phyloP scores from a whole-genome alignment of 192 early-diverging fungal species.

The Backusella tarrabulga region DNA sequence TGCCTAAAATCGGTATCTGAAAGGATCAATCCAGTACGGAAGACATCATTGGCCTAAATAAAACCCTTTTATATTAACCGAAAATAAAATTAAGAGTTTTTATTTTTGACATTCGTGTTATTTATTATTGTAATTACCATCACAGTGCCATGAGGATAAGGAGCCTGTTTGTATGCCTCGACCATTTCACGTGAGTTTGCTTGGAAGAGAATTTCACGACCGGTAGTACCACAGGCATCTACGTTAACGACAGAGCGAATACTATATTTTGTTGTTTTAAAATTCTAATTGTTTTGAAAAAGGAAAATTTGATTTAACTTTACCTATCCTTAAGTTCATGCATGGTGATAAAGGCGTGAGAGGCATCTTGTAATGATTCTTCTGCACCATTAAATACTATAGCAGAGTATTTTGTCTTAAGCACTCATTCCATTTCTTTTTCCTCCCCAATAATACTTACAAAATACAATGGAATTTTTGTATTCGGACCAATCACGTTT shows the following conservation, averaged over 20 bases:
- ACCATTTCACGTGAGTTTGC: constrained; percentile 67
- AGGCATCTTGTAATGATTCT: constrained; percentile 74
- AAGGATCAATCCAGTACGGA: constrained; percentile 58
- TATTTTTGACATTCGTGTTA: neutral
- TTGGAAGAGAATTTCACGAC: constrained; percentile 72
- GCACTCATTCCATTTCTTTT: neutral
- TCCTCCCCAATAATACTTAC: constrained; percentile 38
- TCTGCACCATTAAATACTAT: constrained; percentile 77
- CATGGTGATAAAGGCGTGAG: constrained; percentile 68
- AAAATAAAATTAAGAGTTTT: neutral
- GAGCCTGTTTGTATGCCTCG: constrained; percentile 61
- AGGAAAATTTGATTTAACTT: neutral
- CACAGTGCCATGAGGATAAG: constrained; percentile 68
- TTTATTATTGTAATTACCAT: constrained; percentile 31
- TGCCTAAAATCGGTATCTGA: constrained; percentile 77
- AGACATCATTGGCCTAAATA: constrained; percentile 53
- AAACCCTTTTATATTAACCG: neutral
- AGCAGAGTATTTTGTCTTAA: constrained; percentile 8
- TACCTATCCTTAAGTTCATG: constrained; percentile 47
- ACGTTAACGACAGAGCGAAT: constrained; percentile 71
- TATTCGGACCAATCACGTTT: constrained; percentile 40
- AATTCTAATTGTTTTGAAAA: neutral
- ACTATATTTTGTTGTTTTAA: constrained; percentile 9
- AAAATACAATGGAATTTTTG: constrained; percentile 55
- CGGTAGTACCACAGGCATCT: constrained; percentile 70